Conservation (phyloP, 805 yeast species). For the Candida dajiaensis region DNA sequence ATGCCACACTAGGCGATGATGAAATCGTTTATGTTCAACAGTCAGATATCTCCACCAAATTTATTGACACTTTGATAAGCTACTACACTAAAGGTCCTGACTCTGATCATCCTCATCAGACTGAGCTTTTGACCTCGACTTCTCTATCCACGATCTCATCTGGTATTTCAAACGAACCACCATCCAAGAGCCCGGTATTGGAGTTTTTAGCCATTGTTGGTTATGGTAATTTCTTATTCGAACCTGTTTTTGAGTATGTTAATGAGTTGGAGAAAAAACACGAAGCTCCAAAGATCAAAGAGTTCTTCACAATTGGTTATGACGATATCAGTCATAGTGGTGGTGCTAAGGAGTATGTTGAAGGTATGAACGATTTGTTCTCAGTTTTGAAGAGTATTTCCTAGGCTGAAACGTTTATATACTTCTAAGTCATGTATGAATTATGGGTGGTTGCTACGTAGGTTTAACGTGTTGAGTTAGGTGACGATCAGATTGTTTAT, state of each 20-base stretch:
- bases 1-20: slow-evolving; percentile 68
- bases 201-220: slow-evolving; percentile 55
- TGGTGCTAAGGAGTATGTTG: slow-evolving; percentile 57
- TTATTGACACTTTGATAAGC: slow-evolving; percentile 47
- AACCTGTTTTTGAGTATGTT: slow-evolving; percentile 53
- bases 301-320: slow-evolving; percentile 56
- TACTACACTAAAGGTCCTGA: slow-evolving; percentile 24
- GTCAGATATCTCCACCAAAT: slow-evolving; percentile 48
- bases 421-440: neutral
- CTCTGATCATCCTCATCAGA: slow-evolving; percentile 1
- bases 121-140: slow-evolving; percentile 22
- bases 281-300: slow-evolving; percentile 26
- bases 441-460: neutral
- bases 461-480: neutral
- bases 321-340: slow-evolving; percentile 28
- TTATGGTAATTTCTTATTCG: slow-evolving; percentile 63
- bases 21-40: slow-evolving; percentile 70
- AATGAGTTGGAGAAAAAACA: slow-evolving; percentile 28
- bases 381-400: slow-evolving; percentile 32
- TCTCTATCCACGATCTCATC: slow-evolving; percentile 5
- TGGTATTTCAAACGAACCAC: neutral
- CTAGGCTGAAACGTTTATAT: neutral
- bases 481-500: neutral
- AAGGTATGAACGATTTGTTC: slow-evolving; percentile 67
- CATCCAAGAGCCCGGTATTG: slow-evolving; percentile 11